Evolutionary conservation across 2,329 filamentous ascomycete genomes (phyloP).

Genomic region (Colletotrichum aenigma): DNA sequence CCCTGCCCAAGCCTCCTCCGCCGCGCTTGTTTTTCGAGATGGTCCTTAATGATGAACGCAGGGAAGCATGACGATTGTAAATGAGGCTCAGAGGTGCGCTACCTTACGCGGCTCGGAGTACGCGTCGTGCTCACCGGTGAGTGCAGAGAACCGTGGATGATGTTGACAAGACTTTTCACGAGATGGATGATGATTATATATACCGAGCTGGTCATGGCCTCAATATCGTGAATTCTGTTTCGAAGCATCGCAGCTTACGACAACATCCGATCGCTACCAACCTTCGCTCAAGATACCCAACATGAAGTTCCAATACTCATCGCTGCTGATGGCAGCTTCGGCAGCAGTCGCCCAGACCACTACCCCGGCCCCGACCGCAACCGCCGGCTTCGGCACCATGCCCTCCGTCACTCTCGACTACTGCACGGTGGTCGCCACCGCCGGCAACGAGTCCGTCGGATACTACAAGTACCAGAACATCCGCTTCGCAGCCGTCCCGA

Average conservation of each 20-base stretch:
- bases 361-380: background rate
- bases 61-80: background rate
- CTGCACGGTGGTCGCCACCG: background rate
- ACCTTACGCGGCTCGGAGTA: background rate
- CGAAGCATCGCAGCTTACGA: background rate
- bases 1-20: background rate
- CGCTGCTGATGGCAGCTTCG: background rate
- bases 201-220: background rate
- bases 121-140: background rate
- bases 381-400: background rate
- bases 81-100: background rate
- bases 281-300: background rate
- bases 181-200: background rate
- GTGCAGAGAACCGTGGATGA: background rate
- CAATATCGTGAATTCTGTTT: background rate
- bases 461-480: slow-evolving; percentile 27
- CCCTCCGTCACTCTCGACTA: slow-evolving; percentile 2
- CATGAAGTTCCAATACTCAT: background rate
- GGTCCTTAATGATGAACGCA: background rate
- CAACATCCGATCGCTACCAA: background rate
- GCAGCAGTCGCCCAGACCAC: background rate
- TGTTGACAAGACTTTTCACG: background rate
- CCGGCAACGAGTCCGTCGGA: background rate
- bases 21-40: background rate
- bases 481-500: slow-evolving; percentile 26